Percentiles rank a stretch among this genome's conserved stretches.
phyloP scores from a whole-genome alignment of 306 rosid genomes.

The Glycine latifolia region DNA sequence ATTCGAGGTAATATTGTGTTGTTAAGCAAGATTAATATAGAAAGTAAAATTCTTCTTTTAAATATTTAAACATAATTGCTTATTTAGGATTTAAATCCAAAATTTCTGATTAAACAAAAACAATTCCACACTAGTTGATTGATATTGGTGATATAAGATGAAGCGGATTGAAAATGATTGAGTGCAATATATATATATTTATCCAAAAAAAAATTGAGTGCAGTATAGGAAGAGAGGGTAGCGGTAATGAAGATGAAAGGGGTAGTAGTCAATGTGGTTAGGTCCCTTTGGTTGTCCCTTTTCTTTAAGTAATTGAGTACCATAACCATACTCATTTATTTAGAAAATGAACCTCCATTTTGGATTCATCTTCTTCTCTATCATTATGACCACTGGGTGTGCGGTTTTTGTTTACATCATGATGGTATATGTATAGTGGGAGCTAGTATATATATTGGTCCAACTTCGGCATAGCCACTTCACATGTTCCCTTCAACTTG shows the following conservation, averaged over 20 bases:
- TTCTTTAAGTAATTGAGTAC: slow-evolving; percentile 83
- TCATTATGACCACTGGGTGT: slow-evolving; percentile 53
- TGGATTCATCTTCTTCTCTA: slow-evolving; percentile 68
- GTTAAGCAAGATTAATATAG: no score
- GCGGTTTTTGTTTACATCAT: slow-evolving; percentile 45
- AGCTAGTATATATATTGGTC: slow-evolving; percentile 51
- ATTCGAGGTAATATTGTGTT: no score
- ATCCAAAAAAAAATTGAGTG: background rate
- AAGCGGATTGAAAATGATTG: no score
- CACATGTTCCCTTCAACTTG: slow-evolving; percentile 47
- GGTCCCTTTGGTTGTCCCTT: slow-evolving; percentile 65
- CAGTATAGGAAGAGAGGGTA: slow-evolving; percentile 44
- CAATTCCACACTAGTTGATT: no score
- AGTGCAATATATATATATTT: no score
- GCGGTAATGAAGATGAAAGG: slow-evolving; percentile 34
- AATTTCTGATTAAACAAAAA: no score
- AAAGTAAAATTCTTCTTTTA: no score
- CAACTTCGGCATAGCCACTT: slow-evolving; percentile 51
- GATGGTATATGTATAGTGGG: slow-evolving; percentile 39
- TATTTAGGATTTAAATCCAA: no score
- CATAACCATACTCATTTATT: slow-evolving; percentile 68
- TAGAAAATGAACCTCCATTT: slow-evolving; percentile 74
- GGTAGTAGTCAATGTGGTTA: slow-evolving; percentile 66
- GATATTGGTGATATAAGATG: no score
- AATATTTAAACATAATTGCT: no score